Evolutionary conservation across 2,329 filamentous ascomycete genomes (phyloP).

Genomic region (Clarireedia hainanense): DNA sequence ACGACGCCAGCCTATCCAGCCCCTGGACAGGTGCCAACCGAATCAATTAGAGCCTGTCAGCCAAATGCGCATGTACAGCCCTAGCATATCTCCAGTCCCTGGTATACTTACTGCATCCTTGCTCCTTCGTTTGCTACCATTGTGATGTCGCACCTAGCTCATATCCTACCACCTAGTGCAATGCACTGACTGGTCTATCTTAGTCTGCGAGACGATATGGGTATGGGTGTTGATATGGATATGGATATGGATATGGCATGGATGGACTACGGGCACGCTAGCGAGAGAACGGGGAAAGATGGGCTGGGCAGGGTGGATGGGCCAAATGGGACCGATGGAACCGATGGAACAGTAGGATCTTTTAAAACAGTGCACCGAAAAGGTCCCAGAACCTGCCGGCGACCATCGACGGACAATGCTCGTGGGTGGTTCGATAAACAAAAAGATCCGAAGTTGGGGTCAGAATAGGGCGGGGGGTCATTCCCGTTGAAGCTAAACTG

Average conservation of each 20-base stretch:
- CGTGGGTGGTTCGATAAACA: background rate
- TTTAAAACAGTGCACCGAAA: slow-evolving; percentile 1
- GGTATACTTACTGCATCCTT: slow-evolving; percentile 17
- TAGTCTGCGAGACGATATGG: background rate
- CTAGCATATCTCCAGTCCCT: slow-evolving; percentile 18
- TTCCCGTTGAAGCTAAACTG: background rate
- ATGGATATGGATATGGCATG: too few species aligned
- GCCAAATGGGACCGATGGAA: too few species aligned
- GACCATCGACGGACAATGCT: slow-evolving; percentile 1
- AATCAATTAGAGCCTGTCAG: slow-evolving; percentile 26
- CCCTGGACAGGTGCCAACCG: slow-evolving; percentile 18
- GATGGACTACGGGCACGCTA: too few species aligned
- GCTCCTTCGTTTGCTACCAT: slow-evolving; percentile 13
- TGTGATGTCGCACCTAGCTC: slow-evolving; percentile 18
- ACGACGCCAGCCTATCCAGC: slow-evolving; percentile 25
- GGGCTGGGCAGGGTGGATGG: too few species aligned
- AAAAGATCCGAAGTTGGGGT: background rate
- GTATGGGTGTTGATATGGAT: too few species aligned
- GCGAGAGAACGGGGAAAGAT: too few species aligned
- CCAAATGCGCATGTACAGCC: slow-evolving; percentile 22
- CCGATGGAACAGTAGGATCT: too few species aligned
- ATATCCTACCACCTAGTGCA: background rate
- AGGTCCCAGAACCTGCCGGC: background rate
- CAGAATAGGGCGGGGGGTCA: background rate
- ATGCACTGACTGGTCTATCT: slow-evolving; percentile 2